Evolutionary conservation across 169 alveolate species (phyloP).

Genomic region (Cryptosporidium felis): DNA sequence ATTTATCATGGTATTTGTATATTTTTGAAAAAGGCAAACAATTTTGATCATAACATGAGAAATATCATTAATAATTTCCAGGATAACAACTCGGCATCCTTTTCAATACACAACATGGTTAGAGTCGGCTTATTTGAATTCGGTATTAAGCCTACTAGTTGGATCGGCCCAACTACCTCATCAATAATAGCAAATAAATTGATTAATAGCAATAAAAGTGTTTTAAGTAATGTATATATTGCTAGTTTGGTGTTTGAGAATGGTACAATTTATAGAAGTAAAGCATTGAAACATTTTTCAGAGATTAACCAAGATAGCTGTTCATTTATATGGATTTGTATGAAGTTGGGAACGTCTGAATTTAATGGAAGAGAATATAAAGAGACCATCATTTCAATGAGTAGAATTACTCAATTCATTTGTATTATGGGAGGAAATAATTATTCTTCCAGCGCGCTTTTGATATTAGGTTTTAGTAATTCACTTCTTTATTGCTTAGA

Average conservation of each 20-base stretch:
- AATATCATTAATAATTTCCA: conserved; percentile 11
- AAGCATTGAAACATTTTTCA: not conserved
- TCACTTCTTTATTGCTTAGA: conserved; percentile 39
- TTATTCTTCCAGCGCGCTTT: conserved; percentile 6
- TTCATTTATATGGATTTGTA: conserved; percentile 58
- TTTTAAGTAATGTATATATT: not conserved
- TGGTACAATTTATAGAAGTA: conserved; percentile 43
- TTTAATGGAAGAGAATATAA: conserved; percentile 17
- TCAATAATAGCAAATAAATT: conserved; percentile 43
- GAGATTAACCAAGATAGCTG: not conserved
- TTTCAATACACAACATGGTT: conserved; percentile 60
- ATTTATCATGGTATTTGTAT: conserved; percentile 1
- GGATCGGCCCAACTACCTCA: conserved; percentile 68
- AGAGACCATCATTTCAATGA: conserved; percentile 39
- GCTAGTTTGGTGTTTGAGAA: conserved; percentile 31
- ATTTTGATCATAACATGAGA: not conserved
- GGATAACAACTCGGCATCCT: not conserved
- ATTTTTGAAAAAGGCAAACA: not conserved
- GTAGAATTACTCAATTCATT: conserved; percentile 31
- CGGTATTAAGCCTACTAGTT: conserved; percentile 21
- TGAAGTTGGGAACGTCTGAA: conserved; percentile 23
- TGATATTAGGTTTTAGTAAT: conserved; percentile 29
- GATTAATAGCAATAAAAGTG: conserved; percentile 1
- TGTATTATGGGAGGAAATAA: conserved; percentile 67
- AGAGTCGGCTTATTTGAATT: not conserved